Conservation (phyloP, 192 early-diverging fungal species). For the Coemansia sp. region DNA sequence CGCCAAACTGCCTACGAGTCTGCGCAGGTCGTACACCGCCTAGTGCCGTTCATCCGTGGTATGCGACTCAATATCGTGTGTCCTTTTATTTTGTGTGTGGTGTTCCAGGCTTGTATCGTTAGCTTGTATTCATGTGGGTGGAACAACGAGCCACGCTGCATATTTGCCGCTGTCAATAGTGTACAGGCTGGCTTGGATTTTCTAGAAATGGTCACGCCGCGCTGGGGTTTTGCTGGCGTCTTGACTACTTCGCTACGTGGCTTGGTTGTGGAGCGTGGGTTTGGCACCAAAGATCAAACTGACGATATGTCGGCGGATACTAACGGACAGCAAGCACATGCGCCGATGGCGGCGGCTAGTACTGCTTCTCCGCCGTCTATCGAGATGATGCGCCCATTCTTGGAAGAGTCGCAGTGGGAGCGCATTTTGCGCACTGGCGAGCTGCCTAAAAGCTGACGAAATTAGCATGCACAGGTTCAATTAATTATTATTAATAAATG, state of each 20-base stretch:
- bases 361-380: conserved; percentile 5
- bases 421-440: conserved; percentile 42
- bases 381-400: conserved; percentile 28
- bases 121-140: conserved; percentile 39
- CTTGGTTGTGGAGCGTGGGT: conserved; percentile 46
- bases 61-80: conserved; percentile 37
- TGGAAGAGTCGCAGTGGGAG: conserved; percentile 34
- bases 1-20: conserved; percentile 29
- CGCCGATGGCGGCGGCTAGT: not conserved
- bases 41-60: conserved; percentile 43
- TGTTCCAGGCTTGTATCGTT: conserved; percentile 50
- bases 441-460: not conserved
- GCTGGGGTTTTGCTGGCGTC: conserved; percentile 42
- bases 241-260: conserved; percentile 40
- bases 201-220: conserved; percentile 38
- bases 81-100: conserved; percentile 38
- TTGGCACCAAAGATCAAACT: conserved; percentile 18
- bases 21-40: conserved; percentile 34
- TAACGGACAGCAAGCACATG: not conserved
- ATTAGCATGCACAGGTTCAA: not conserved
- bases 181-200: conserved; percentile 39
- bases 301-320: not conserved
- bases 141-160: conserved; percentile 22
- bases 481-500: not conserved
- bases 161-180: conserved; percentile 23